These are phyloP conservation scores for Trametes punicea DNA, from an alignment of 768 basidiomycete species.

Conservation along the genomic window DNA sequence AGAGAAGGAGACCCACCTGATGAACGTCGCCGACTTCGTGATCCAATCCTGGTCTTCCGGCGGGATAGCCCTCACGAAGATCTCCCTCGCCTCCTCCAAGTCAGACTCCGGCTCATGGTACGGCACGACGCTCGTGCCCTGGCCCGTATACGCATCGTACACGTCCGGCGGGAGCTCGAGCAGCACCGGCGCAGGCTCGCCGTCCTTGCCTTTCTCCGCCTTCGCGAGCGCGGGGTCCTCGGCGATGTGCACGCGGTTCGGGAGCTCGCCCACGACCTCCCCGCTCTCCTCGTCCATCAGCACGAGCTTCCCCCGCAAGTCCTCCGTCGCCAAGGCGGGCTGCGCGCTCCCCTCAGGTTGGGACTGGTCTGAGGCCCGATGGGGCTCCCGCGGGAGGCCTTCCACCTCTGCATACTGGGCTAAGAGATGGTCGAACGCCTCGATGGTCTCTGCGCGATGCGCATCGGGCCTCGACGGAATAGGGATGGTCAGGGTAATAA, in stretches of 20 bases:
- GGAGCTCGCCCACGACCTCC: conserved; percentile 67
- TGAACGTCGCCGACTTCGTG: conserved; percentile 50
- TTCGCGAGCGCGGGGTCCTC: conserved; percentile 53
- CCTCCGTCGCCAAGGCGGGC: not conserved
- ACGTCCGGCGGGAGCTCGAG: conserved; percentile 61
- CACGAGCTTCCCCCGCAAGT: conserved; percentile 53
- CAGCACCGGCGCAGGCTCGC: conserved; percentile 47
- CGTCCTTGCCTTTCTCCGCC: conserved; percentile 36
- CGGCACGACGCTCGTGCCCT: conserved; percentile 17
- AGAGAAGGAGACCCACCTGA: conserved; percentile 47
- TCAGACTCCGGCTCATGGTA: conserved; percentile 17
- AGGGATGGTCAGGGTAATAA: conserved; percentile 29
- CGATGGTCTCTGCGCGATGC: conserved; percentile 50
- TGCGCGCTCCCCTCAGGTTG: not conserved
- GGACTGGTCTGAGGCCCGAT: not conserved
- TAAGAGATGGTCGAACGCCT: conserved; percentile 64
- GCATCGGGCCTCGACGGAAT: conserved; percentile 26
- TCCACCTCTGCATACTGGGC: conserved; percentile 58
- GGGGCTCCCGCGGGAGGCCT: conserved; percentile 16
- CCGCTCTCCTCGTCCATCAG: conserved; percentile 72
- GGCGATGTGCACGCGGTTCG: conserved; percentile 49
- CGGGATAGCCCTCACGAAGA: conserved; percentile 59
- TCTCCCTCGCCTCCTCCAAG: conserved; percentile 38
- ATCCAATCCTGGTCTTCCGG: conserved; percentile 72
- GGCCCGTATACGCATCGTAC: conserved; percentile 30